A percentile compares a stretch with the other conserved stretches of the same genome.
These are phyloP conservation scores for Funneliformis geosporum DNA, from an alignment of 192 early-diverging fungal species.

Conservation along the genomic window DNA sequence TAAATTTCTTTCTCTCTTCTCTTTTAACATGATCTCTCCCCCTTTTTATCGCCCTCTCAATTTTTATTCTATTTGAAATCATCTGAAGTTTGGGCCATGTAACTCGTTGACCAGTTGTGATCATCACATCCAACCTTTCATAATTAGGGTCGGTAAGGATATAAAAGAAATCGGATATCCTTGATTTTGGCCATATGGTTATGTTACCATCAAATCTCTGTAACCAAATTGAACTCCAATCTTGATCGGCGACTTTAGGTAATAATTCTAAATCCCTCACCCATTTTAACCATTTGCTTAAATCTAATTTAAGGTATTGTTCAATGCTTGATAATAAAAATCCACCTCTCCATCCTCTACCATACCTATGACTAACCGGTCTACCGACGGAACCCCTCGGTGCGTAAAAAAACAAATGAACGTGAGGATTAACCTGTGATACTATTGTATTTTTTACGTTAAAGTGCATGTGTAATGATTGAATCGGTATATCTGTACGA, in stretches of 20 bases:
- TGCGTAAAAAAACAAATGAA: slow-evolving; percentile 84
- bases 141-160: slow-evolving; percentile 68
- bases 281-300: slow-evolving; percentile 84
- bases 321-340: slow-evolving; percentile 77
- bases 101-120: slow-evolving; percentile 58
- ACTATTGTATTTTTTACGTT: slow-evolving; percentile 89
- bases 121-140: slow-evolving; percentile 55
- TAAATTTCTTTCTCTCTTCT: slow-evolving; percentile 30
- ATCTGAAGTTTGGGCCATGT: slow-evolving; percentile 80
- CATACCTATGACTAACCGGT: slow-evolving; percentile 68
- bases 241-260: slow-evolving; percentile 73
- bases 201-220: slow-evolving; percentile 89
- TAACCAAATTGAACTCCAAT: slow-evolving; percentile 81
- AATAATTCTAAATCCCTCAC: slow-evolving; percentile 78
- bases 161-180: slow-evolving; percentile 61
- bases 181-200: slow-evolving; percentile 74
- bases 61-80: slow-evolving; percentile 72
- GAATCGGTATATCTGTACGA: slow-evolving; percentile 76
- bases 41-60: slow-evolving; percentile 69
- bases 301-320: slow-evolving; percentile 80
- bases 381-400: slow-evolving; percentile 74
- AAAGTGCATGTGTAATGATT: slow-evolving; percentile 74
- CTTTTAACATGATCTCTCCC: slow-evolving; percentile 38
- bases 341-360: slow-evolving; percentile 85
- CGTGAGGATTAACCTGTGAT: slow-evolving; percentile 85